phyloP scores from a whole-genome alignment of 192 early-diverging fungal genomes.

The Podila verticillata region DNA sequence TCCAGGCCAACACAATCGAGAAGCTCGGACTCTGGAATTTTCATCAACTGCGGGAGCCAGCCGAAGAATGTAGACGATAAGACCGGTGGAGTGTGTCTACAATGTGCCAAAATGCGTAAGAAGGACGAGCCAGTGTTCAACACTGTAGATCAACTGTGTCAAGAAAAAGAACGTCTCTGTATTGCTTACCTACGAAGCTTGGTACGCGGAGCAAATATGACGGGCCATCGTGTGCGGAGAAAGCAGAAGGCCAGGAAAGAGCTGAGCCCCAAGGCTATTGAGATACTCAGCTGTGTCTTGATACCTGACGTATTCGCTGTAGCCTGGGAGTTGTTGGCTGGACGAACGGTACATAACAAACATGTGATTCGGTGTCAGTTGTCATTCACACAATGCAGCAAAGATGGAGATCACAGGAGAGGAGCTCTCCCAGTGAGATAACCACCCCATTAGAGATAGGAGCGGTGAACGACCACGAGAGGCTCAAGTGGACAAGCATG shows the following conservation, averaged over 20 bases:
- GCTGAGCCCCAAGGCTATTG: slow-evolving; percentile 14
- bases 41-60: slow-evolving; percentile 61
- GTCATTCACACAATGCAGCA: too few relatives aligned
- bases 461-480: too few relatives aligned
- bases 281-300: slow-evolving; percentile 51
- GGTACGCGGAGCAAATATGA: slow-evolving; percentile 52
- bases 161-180: neutral
- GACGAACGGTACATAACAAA: neutral
- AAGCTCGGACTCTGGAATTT: slow-evolving; percentile 53
- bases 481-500: neutral
- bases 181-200: slow-evolving; percentile 37
- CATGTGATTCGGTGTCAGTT: neutral
- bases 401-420: neutral
- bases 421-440: neutral
- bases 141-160: too few relatives aligned
- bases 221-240: slow-evolving; percentile 47
- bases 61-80: slow-evolving; percentile 58
- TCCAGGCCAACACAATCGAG: slow-evolving; percentile 65
- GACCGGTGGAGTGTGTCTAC: slow-evolving; percentile 56
- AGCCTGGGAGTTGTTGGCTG: neutral
- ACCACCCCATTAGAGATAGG: neutral
- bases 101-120: neutral
- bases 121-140: neutral
- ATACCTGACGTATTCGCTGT: slow-evolving; percentile 34
- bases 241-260: slow-evolving; percentile 53